Conservation (phyloP, 2,329 filamentous ascomycete genomes). For the Aspergillus novofumigatus region DNA sequence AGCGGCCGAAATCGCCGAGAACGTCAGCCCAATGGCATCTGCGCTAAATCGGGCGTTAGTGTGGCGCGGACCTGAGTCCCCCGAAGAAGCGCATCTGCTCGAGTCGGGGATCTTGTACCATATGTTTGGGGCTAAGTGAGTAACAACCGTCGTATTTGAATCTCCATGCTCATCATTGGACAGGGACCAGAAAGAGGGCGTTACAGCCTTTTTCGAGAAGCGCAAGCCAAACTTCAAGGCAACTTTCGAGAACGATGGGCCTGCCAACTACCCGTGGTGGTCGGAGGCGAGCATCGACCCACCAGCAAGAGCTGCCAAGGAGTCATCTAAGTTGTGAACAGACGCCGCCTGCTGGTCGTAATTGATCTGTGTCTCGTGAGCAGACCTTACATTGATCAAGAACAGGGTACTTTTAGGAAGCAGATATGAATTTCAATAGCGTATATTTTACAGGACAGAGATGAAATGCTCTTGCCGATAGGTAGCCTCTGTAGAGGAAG, state of each 20-base stretch:
- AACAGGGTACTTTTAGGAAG: not conserved
- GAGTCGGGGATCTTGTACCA: conserved; percentile 48
- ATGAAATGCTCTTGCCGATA: not conserved
- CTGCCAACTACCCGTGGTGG: conserved; percentile 66
- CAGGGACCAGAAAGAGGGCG: conserved; percentile 64
- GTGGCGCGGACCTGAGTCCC: conserved; percentile 50
- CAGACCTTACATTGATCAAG: not conserved
- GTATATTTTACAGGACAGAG: not conserved
- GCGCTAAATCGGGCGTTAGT: conserved; percentile 69
- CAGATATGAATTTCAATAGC: not conserved
- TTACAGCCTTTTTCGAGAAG: conserved; percentile 67
- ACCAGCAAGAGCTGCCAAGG: conserved; percentile 16
- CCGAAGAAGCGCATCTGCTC: conserved; percentile 67
- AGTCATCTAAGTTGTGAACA: conserved; percentile 20
- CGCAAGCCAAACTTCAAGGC: conserved; percentile 59
- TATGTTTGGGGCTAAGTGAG: conserved; percentile 33
- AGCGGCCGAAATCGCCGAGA: conserved; percentile 62
- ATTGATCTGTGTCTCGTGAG: not conserved
- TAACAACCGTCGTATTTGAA: not conserved
- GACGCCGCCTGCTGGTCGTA: not conserved
- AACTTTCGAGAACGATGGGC: conserved; percentile 57
- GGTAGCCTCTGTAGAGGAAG: not conserved
- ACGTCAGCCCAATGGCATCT: conserved; percentile 61
- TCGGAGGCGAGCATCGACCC: conserved; percentile 47
- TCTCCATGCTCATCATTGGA: conserved; percentile 7